A percentile compares a stretch with the other conserved stretches of the same genome.
phyloP scores from a whole-genome alignment of 208 protist species.

The Acanthamoeba sp. region DNA sequence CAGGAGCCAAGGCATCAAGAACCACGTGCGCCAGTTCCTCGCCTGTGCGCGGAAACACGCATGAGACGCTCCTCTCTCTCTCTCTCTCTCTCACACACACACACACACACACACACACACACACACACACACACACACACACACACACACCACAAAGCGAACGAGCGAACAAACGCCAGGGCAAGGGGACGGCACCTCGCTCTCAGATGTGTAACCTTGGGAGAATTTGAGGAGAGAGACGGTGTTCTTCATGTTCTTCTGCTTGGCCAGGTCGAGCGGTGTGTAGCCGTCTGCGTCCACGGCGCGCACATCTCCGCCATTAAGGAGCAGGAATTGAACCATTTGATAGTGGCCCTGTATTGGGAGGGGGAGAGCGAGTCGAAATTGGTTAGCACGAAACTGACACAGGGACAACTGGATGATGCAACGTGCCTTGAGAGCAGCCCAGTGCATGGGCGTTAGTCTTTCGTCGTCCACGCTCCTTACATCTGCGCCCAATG shows the following conservation, averaged over 20 bases:
- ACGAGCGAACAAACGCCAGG: neutral
- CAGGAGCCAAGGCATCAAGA: neutral
- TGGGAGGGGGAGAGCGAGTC: too few relatives aligned
- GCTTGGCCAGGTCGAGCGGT: slow-evolving; percentile 1
- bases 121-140: too few relatives aligned
- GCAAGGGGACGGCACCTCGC: neutral
- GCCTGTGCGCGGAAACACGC: neutral
- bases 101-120: too few relatives aligned
- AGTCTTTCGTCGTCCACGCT: slow-evolving; percentile 32
- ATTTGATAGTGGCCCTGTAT: slow-evolving; percentile 4
- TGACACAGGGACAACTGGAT: neutral
- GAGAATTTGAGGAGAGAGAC: slow-evolving; percentile 1
- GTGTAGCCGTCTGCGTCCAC: slow-evolving; percentile 2
- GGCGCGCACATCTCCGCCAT: neutral
- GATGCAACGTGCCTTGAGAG: neutral
- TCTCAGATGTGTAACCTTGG: neutral
- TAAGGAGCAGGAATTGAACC: neutral
- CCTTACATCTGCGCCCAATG: slow-evolving; percentile 49
- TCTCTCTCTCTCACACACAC: too few relatives aligned
- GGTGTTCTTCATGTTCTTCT: slow-evolving; percentile 53
- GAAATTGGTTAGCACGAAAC: neutral
- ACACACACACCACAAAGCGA: too few relatives aligned
- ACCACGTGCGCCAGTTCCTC: neutral
- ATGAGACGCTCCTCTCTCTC: neutral
- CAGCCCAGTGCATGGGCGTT: slow-evolving; percentile 64